These are phyloP conservation scores for Paramecium pentaurelia DNA, from an alignment of 73 alveolate species.

Conservation along the genomic window DNA sequence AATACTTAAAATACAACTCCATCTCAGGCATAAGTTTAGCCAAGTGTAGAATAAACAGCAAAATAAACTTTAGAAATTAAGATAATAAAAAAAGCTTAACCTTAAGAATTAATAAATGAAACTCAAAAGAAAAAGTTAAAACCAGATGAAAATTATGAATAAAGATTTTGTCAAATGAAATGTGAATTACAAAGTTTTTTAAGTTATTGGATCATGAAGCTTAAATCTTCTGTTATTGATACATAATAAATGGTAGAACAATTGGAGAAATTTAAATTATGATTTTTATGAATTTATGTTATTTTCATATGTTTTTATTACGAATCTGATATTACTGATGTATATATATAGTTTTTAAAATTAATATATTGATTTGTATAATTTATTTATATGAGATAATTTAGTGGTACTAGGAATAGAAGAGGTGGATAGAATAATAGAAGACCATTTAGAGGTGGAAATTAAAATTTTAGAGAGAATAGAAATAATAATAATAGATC, in stretches of 20 bases:
- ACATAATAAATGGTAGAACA: background rate
- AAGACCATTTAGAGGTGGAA: background rate
- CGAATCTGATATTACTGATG: background rate
- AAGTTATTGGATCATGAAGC: background rate
- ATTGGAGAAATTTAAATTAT: background rate
- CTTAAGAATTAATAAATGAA: background rate
- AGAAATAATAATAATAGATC: background rate
- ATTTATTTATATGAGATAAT: background rate
- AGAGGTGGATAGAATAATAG: background rate
- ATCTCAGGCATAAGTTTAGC: background rate
- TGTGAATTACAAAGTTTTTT: background rate
- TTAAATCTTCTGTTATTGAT: background rate
- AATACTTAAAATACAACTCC: background rate
- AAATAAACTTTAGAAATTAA: background rate
- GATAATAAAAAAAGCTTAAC: background rate
- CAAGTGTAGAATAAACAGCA: background rate
- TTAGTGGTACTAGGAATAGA: background rate
- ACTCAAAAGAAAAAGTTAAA: background rate
- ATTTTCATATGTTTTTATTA: background rate
- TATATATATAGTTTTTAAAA: background rate
- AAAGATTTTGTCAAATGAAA: conserved; percentile 1
- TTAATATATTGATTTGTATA: background rate
- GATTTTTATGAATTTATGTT: background rate
- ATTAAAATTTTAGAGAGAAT: background rate
- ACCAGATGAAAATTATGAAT: background rate